Evolutionary conservation across 2,329 filamentous ascomycete genomes (phyloP).

Genomic region (Penicillium nordicum): DNA sequence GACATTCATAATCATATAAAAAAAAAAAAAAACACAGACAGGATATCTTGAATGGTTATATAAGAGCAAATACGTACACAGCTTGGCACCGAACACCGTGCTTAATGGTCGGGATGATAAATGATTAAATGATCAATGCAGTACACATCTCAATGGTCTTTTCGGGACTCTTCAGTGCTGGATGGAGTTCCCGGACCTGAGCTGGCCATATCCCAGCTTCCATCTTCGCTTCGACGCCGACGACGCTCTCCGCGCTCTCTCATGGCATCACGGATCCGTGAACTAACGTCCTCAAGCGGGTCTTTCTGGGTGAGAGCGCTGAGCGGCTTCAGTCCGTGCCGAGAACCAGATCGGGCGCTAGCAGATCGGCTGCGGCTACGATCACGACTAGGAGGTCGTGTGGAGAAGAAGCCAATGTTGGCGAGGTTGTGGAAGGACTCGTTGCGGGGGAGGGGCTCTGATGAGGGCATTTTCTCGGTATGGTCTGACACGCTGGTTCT

Average conservation of each 20-base stretch:
- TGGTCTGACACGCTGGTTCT: constrained; percentile 22
- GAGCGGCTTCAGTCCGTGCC: constrained; percentile 67
- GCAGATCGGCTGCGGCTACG: constrained; percentile 68
- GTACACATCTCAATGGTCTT: constrained; percentile 30
- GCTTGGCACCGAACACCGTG: constrained; percentile 1
- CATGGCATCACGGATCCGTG: constrained; percentile 83
- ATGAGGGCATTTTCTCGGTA: constrained; percentile 24
- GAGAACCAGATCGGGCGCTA: constrained; percentile 60
- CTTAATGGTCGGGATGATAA: not conserved
- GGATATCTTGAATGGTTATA: constrained; percentile 24
- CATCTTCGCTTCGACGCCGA: constrained; percentile 47
- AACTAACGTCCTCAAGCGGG: constrained; percentile 76
- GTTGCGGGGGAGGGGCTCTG: constrained; percentile 69
- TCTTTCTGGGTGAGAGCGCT: constrained; percentile 64
- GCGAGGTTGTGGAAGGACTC: constrained; percentile 92
- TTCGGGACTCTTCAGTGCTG: constrained; percentile 34
- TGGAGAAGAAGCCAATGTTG: constrained; percentile 84
- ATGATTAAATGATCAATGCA: constrained; percentile 1
- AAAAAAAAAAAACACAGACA: constrained; percentile 4
- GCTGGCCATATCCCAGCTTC: constrained; percentile 41
- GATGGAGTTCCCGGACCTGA: constrained; percentile 37
- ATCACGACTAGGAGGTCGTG: constrained; percentile 76
- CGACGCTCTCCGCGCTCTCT: constrained; percentile 66
- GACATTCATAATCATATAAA: not conserved
- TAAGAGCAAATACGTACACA: constrained; percentile 17